A percentile compares a stretch with the other conserved stretches of the same genome.
Conservation (phyloP, 208 protist genomes). For the Trypanosomatidae sp. region DNA sequence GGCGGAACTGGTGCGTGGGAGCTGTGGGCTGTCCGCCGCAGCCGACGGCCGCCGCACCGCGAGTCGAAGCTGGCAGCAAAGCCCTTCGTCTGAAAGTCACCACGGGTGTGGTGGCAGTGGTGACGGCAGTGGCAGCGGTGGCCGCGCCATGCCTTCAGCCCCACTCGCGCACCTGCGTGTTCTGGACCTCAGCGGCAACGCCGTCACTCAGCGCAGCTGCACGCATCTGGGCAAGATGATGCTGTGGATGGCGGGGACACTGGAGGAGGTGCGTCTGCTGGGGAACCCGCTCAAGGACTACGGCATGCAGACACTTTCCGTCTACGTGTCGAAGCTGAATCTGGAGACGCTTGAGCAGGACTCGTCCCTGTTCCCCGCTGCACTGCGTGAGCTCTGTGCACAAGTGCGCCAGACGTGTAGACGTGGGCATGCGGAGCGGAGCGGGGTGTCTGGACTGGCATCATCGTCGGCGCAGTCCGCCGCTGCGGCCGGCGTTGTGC, state of each 20-base stretch:
- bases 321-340: conserved; percentile 67
- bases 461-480: neutral
- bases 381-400: conserved; percentile 16
- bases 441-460: neutral
- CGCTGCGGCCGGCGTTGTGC: neutral
- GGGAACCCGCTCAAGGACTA: conserved; percentile 74
- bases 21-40: conserved; percentile 10
- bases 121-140: neutral
- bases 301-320: conserved; percentile 72
- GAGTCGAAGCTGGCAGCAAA: neutral
- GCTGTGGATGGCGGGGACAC: conserved; percentile 57
- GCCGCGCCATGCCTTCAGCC: conserved; percentile 6
- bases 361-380: conserved; percentile 40
- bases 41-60: conserved; percentile 7
- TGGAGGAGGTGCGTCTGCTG: conserved; percentile 58
- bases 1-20: conserved; percentile 44
- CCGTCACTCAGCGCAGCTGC: conserved; percentile 59
- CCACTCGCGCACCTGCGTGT: conserved; percentile 42
- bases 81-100: neutral
- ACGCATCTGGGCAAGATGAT: conserved; percentile 64
- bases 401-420: neutral
- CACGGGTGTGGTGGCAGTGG: neutral
- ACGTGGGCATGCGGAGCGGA: neutral
- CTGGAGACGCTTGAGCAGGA: conserved; percentile 30
- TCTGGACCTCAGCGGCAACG: conserved; percentile 73